phyloP scores from a whole-genome alignment of 768 basidiomycete species.

The Baorangia bicolor region DNA sequence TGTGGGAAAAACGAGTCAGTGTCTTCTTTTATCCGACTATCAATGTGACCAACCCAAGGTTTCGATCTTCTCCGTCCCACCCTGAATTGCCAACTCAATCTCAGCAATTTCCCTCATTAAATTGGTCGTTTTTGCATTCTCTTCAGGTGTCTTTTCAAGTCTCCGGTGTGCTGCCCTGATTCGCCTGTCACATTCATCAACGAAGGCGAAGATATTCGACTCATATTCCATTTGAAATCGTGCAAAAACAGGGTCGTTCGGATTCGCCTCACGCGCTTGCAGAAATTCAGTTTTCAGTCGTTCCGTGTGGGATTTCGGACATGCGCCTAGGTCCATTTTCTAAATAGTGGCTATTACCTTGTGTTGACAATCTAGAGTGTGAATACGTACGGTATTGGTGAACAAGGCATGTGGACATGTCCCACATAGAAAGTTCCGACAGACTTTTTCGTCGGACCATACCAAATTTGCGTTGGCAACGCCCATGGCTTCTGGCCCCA shows the following conservation, averaged over 20 bases:
- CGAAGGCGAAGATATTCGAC: constrained; percentile 91
- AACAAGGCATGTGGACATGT: constrained; percentile 98
- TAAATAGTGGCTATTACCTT: constrained; percentile 7
- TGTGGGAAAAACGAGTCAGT: constrained; percentile 31
- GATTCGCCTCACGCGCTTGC: constrained; percentile 71
- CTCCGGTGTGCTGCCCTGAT: constrained; percentile 92
- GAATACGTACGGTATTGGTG: constrained; percentile 85
- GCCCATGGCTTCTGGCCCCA: constrained; percentile 99
- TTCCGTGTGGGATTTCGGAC: constrained; percentile 95
- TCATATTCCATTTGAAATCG: constrained; percentile 96
- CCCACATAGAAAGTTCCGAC: constrained; percentile 96
- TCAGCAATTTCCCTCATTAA: constrained; percentile 99
- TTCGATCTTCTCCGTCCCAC: constrained; percentile 98
- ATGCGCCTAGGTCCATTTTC: constrained; percentile 99
- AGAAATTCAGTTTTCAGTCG: constrained; percentile 89
- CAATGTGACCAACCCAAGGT: constrained; percentile 60
- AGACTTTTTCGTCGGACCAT: constrained; percentile 97
- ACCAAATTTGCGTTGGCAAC: constrained; percentile 88
- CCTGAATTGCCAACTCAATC: constrained; percentile 98
- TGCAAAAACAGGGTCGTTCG: constrained; percentile 77
- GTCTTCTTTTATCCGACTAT: constrained; percentile 1
- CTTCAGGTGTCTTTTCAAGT: constrained; percentile 98
- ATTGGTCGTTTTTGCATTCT: constrained; percentile 98
- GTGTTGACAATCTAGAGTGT: not conserved
- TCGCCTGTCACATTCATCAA: constrained; percentile 97